Evolutionary conservation across 164 flowering plant genomes (phyloP), one percentile per base, ranked within the genome.

Genomic region (Vitis vinifera): DNA sequence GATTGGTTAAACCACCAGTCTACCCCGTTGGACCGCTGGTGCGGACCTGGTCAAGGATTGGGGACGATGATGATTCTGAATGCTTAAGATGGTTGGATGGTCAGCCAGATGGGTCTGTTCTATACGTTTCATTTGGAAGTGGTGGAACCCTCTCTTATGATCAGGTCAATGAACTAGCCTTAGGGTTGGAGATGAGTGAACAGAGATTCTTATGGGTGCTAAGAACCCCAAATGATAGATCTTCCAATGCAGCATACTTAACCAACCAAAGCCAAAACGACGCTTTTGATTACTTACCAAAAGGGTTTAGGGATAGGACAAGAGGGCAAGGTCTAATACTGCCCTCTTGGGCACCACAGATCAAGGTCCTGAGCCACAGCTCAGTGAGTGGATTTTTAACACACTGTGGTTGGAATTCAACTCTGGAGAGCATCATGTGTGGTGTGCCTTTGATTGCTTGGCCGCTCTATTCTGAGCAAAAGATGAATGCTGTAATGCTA

Each of bases 381-480:
- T 69, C 84, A 1, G 69, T 72, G 0, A 86, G 86, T 2, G 87
- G 85, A 55, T 84, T 84, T 72, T 53, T 84, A 16, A 73, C 73
- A 12, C 87, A 84, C 51, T 80, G 86, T 9, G 86, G 87, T 8
- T 84, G 87, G 85, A 82, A 82, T 48, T 84, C 87, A 65, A 73
- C 71, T 14, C 75, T 84, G 0, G 87, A 84, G 65, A 75, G 81
- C 10, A 23, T 84, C 3, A 69, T 75, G 9, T 17, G 78, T 27
- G 84, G 87, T 0, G 75, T 82, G 27, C 87, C 87, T 0, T 50
- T 84, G 47, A 75, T 84, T 53, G 80, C 82, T 0, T 84, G 87
- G 87, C 87, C 87, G 2, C 75, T 84, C 3, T 82, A 56, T 30
- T 82, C 87, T 1, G 87, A 84, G 72, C 87, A 84, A 17, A 78